Base-by-base conservation (phyloP, 2,329 filamentous ascomycete genomes). In the Thielaviopsis musarum region DNA sequence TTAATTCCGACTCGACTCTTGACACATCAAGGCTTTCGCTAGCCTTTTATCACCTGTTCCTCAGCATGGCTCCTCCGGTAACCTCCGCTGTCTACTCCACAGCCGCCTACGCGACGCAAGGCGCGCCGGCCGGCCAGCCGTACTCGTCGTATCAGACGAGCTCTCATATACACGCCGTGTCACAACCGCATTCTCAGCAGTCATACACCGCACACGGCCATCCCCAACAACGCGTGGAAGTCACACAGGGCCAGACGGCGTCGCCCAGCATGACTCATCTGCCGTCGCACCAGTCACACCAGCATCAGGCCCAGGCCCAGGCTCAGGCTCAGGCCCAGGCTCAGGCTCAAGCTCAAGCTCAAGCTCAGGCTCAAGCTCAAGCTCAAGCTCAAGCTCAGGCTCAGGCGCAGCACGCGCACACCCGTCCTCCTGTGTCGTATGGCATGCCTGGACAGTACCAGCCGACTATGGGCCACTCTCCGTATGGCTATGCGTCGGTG, bases 401-500 rank as follows among this genome's bases (percentile, higher is more conserved):
- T 6, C 56, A 58, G 26, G 38, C 51, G 24, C 56, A 48, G 9
- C 56, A 41, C 10, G 56, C 45, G 45, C 56, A 48, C 7, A 26
- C 56, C 15, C 56, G 62, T 51, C 60, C 54, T 51, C 28, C 62
- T 12, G 58, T 59, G 5, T 22, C 53, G 5, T 63, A 63, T 38
- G 21, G 51, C 26, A 62, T 57, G 41, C 54, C 48, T 24, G 51
- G 38, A n/a, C 48, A 49, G 28, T 63, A 63, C 38, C 62, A 41
- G n/a, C 55, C 58, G 10, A 24, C 54, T 19, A 62, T 63, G 55
- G 34, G 54, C 12, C 45, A 54, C 2, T 49, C 52, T 22, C 48
- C 59, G 38, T 63, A 63, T 28, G 54, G 38, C 17, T 62, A 62
- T 48, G 53, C 58, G 7, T n/a, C 57, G 5, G 53, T 61, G 26